Evolutionary conservation across 495 filamentous ascomycete genomes (phyloP).

Genomic region (Annulohypoxylon maeteangense): DNA sequence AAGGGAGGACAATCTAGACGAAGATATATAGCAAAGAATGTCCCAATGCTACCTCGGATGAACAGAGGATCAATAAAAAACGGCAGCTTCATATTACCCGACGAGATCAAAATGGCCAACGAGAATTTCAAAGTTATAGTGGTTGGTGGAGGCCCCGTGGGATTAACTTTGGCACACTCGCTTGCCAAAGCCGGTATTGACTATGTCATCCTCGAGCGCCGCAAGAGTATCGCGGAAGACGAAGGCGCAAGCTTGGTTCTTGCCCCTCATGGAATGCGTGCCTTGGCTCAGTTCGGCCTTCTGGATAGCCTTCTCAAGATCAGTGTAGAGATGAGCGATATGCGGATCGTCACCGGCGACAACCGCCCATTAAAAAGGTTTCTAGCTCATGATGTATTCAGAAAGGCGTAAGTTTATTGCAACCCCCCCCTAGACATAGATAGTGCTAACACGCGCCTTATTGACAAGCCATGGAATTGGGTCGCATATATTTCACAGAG

Average conservation of each 20-base stretch:
- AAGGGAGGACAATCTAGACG: not conserved
- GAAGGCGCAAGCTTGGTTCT: constrained; percentile 48
- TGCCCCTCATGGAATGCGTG: constrained; percentile 44
- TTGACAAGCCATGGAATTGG: constrained; percentile 21
- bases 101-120: constrained; percentile 12
- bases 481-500: constrained; percentile 20
- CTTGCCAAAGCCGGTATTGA: constrained; percentile 56
- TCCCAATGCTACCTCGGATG: not conserved
- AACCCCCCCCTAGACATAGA: not conserved
- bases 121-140: constrained; percentile 57
- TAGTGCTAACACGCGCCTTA: not conserved
- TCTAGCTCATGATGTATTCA: not conserved
- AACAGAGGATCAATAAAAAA: not conserved
- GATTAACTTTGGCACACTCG: constrained; percentile 55
- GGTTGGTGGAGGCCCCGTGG: constrained; percentile 58
- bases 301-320: constrained; percentile 39
- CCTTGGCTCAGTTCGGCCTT: constrained; percentile 59
- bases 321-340: not conserved
- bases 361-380: not conserved
- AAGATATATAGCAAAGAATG: not conserved
- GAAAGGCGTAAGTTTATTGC: not conserved
- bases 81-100: not conserved
- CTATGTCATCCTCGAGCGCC: constrained; percentile 57
- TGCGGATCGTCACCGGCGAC: not conserved
- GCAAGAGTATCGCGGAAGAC: constrained; percentile 47